A percentile compares a stretch with the other conserved stretches of the same genome.
Conservation (phyloP, 176 grass and related monocot species). For the Oryza coarctata region DNA sequence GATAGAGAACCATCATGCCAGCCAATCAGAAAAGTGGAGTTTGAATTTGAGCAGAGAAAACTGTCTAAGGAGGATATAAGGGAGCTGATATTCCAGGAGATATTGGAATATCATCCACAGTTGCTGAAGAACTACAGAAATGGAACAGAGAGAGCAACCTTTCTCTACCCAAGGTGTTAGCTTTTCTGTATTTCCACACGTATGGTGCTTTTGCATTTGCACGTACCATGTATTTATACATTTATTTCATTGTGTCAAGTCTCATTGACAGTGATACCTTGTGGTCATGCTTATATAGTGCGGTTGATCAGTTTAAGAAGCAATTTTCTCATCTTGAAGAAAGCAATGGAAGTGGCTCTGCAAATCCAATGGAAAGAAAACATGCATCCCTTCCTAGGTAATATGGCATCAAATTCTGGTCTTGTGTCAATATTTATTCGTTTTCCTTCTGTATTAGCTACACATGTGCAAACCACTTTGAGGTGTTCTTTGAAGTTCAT, state of each 20-base stretch:
- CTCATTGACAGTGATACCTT: constrained; percentile 5
- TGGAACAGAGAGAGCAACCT: constrained; percentile 84
- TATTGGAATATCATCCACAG: constrained; percentile 95
- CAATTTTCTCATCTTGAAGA: constrained; percentile 95
- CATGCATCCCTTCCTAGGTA: constrained; percentile 98
- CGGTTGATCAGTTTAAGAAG: constrained; percentile 89
- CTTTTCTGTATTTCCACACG: constrained; percentile 45
- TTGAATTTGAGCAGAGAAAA: constrained; percentile 90
- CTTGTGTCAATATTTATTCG: neutral
- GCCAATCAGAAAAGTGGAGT: constrained; percentile 83
- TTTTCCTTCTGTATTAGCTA: neutral
- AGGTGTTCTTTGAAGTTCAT: neutral
- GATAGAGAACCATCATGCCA: constrained; percentile 95
- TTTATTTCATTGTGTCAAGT: neutral
- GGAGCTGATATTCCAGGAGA: constrained; percentile 94
- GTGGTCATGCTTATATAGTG: constrained; percentile 52
- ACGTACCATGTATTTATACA: constrained; percentile 38
- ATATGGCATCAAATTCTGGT: constrained; percentile 22
- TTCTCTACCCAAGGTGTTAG: constrained; percentile 95
- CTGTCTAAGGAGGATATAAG: constrained; percentile 91
- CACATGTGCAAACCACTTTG: neutral
- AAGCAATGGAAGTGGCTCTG: constrained; percentile 45
- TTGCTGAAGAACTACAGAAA: constrained; percentile 76
- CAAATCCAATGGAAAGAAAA: constrained; percentile 67
- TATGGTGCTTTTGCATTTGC: constrained; percentile 44